Base-by-base conservation (phyloP, 2,329 filamentous ascomycete species). In the Hymenoscyphus repandus region DNA sequence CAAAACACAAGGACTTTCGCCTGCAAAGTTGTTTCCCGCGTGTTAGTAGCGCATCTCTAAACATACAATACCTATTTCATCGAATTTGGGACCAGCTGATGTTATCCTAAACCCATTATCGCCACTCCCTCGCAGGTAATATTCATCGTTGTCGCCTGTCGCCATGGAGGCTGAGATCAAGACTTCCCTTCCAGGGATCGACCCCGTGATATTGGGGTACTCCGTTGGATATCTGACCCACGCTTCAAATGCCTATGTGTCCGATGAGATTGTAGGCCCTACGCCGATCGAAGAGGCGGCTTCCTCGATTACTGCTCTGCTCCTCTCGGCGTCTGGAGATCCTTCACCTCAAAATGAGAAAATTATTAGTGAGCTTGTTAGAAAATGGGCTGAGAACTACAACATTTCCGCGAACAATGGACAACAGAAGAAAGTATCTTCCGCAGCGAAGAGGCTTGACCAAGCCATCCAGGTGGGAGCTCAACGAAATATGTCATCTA, bases 401-500 rank as follows among this genome's bases (percentile, higher is more conserved):
- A 86, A 83, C 65, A 82, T 83, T 55, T 80, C 82, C 51, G 88
- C 83, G 50, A 66, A 74, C 45, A 77, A 85, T 69, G 78, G 82
- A 44, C 81, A 90, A 69, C 77, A 78, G 47, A 75, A 78, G 57
- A 83, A 85, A 65, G 81, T 85, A 61, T 88, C 88, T 9, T 86
- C 89, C 17, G 80, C 82, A 6, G 88, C 92, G 53, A 90, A 78
- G 70, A 87, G 90, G 63, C 82, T 99, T 17, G 93, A 97, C 64
- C 91, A 97, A 70, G 88, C 91, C 54, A 89, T 96, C 70, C 89
- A 96, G 71, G 92, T 99, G 64, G 89, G 90, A 68, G 85, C 91
- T 22, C 90, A 96, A 72, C 82, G 90, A 58, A 96, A 96, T 71
- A 92, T 99, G 73, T 99, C 93, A 31, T 95, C 93, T 5, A 99